Percentiles rank a stretch among this genome's conserved stretches.
Evolutionary conservation across 148 eudicot species (phyloP).

Genomic region (Persicaria maculosa): DNA sequence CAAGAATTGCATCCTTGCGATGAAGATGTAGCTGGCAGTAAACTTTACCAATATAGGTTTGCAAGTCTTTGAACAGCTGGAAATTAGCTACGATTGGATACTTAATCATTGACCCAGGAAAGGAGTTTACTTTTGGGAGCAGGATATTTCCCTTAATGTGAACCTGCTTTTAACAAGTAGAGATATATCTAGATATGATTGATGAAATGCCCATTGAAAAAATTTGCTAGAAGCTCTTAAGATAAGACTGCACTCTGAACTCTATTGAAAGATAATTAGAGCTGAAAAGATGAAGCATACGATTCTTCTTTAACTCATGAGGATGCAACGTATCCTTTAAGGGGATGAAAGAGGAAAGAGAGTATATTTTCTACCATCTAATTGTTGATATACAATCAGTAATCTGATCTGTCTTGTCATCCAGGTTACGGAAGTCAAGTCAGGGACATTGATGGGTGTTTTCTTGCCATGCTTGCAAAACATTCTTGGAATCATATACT

Average conservation of each 20-base stretch:
- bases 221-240: neutral
- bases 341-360: neutral
- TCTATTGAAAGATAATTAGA: neutral
- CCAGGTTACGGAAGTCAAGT: conserved; percentile 55
- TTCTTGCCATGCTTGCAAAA: conserved; percentile 96
- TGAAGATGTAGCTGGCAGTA: neutral
- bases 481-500: conserved; percentile 94
- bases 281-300: neutral
- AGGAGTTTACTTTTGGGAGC: neutral
- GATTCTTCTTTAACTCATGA: conserved; percentile 1
- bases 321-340: neutral
- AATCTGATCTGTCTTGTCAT: conserved; percentile 16
- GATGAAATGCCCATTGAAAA: neutral
- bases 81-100: neutral
- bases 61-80: neutral
- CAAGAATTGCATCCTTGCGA: neutral
- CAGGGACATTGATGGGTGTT: conserved; percentile 96
- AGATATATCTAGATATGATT: neutral
- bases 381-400: neutral
- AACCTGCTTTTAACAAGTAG: neutral
- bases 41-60: neutral
- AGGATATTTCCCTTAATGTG: neutral
- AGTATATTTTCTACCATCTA: neutral
- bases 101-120: neutral
- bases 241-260: neutral